These are phyloP conservation scores for Zalaria obscura DNA, from an alignment of 2,329 filamentous ascomycete species.

Conservation along the genomic window DNA sequence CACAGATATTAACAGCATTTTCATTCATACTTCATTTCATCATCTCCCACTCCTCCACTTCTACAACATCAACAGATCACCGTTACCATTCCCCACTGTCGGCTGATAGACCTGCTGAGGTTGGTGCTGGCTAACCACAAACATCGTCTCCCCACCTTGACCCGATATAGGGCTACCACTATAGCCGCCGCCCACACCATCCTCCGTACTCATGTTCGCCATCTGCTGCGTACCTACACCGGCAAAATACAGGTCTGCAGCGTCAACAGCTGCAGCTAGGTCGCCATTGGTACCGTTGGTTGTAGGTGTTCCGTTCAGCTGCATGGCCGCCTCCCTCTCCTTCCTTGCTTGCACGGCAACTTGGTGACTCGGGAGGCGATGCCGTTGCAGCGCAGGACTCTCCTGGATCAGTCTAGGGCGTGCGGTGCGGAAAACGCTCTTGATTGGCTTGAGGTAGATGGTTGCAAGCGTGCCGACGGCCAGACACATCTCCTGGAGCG, in stretches of 20 bases:
- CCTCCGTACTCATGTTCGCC: constrained; percentile 52
- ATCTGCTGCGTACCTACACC: constrained; percentile 61
- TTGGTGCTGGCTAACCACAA: constrained; percentile 70
- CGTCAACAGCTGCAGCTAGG: constrained; percentile 59
- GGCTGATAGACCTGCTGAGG: constrained; percentile 62
- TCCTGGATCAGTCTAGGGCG: constrained; percentile 66
- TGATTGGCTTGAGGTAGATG: constrained; percentile 93
- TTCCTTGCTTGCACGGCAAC: constrained; percentile 25
- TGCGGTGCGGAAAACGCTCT: constrained; percentile 88
- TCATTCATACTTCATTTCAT: too few relatives aligned
- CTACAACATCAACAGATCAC: constrained; percentile 20
- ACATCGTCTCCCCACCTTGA: constrained; percentile 30
- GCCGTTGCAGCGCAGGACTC: constrained; percentile 72
- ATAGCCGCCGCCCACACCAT: constrained; percentile 33
- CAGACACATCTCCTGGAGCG: constrained; percentile 92
- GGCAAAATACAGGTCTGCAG: constrained; percentile 83
- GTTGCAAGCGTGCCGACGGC: constrained; percentile 93
- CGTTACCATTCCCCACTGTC: constrained; percentile 40
- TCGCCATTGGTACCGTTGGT: constrained; percentile 24
- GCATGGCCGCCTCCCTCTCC: constrained; percentile 2
- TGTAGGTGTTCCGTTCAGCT: constrained; percentile 12
- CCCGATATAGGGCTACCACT: constrained; percentile 11
- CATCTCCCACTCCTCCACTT: too few relatives aligned
- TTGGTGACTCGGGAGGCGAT: constrained; percentile 44
- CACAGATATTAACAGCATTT: too few relatives aligned